phyloP scores from a whole-genome alignment of 164 flowering plant genomes.

The Paratinospora sagittata region DNA sequence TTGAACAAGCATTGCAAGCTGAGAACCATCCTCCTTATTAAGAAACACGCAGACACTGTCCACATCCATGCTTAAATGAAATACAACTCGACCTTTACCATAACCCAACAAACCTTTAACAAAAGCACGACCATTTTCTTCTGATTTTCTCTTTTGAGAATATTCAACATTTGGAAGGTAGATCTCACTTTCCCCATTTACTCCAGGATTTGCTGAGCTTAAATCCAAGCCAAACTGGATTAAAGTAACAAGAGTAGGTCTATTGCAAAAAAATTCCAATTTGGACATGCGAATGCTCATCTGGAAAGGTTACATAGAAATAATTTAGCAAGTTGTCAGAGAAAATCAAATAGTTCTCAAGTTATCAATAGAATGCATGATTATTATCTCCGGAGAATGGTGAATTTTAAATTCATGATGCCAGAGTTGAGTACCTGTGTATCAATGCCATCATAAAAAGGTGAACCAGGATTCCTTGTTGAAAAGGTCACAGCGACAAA shows the following conservation, averaged over 20 bases:
- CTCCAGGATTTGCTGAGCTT: slow-evolving; percentile 29
- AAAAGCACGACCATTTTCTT: slow-evolving; percentile 45
- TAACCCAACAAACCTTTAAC: slow-evolving; percentile 84
- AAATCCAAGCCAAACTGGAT: slow-evolving; percentile 82
- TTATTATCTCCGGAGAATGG: neutral
- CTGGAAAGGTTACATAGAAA: slow-evolving; percentile 36
- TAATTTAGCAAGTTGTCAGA: neutral
- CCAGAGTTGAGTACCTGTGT: slow-evolving; percentile 57
- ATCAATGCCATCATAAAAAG: slow-evolving; percentile 79
- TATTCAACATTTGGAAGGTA: slow-evolving; percentile 25
- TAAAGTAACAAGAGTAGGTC: slow-evolving; percentile 93
- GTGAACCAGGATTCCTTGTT: slow-evolving; percentile 58
- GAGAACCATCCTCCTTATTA: slow-evolving; percentile 94
- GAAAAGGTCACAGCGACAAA: slow-evolving; percentile 69
- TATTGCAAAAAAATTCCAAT: slow-evolving; percentile 83
- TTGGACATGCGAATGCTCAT: slow-evolving; percentile 92
- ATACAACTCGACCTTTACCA: slow-evolving; percentile 92
- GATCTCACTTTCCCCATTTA: slow-evolving; percentile 10
- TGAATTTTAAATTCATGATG: neutral
- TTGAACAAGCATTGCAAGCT: slow-evolving; percentile 91
- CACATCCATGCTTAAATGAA: slow-evolving; percentile 73
- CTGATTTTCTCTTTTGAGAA: slow-evolving; percentile 30
- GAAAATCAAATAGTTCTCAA: neutral
- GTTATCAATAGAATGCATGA: neutral
- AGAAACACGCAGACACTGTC: slow-evolving; percentile 82